Evolutionary conservation across 2,329 filamentous ascomycete species (phyloP), one percentile per base, ranked within the genome.

Genomic region (Cytospora schulzeri): DNA sequence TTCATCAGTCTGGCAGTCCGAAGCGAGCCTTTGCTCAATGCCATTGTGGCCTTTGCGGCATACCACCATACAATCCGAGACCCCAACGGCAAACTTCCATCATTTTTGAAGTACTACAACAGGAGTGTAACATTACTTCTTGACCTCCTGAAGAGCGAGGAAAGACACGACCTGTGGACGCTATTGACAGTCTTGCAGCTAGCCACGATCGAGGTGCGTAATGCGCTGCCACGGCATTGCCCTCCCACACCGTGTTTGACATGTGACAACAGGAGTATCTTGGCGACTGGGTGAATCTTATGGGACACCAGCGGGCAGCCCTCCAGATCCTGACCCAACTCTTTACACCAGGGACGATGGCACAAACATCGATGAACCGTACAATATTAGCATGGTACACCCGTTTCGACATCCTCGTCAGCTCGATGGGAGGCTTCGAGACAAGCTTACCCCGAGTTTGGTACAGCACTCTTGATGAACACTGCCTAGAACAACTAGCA

Each of bases 281-380:
- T 54, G 95, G 95, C 15, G 95, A 99, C 74, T 98, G 93, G 93
- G 87, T 96, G 60, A 97, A 96, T 71, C 81, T 98, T 19, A 89
- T 95, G 77, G 91, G 93, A 26, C 95, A 98, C 74, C 93, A 97
- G 74, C 92, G 90, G 73, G 95, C 94, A 14, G 95, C 95, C 0
- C 87, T 91, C 72, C 87, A 92, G 68, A 89, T 98, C 70, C 79
- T 98, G 54, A 90, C 84, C 1, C 86, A 89, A 52, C 79, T 97
- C 0, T 93, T 92, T 73, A 92, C 88, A 0, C 91, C 92, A 0
- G 81, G 93, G 67, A 90, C 87, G 0, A 87, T 91, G 52, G 87
- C 89, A 79, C 81, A 90, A 68, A 90, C 89, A 12, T 82, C 89
- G 4, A 83, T 91, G 17, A 86, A 89, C 33, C 86, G 91, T 33